A percentile compares a stretch with the other conserved stretches of the same genome.
These are phyloP conservation scores for Saccharomyces cerevisiae DNA, from an alignment of 805 yeast species.

Conservation along the genomic window DNA sequence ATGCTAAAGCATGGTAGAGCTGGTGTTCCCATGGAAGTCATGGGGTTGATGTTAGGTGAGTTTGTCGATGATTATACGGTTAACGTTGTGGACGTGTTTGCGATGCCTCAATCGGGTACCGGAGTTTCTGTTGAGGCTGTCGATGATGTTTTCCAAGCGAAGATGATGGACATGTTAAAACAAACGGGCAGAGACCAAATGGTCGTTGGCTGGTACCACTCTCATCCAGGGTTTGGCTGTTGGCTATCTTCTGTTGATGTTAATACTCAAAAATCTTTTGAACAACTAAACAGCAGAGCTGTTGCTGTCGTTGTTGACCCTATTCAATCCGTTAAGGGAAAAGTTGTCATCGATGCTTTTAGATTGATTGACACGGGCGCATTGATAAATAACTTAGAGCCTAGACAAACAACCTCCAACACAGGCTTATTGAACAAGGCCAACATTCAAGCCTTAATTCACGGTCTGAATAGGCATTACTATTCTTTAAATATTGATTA, in stretches of 20 bases:
- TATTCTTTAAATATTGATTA: conserved; percentile 93
- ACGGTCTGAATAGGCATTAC: conserved; percentile 93
- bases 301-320: conserved; percentile 99
- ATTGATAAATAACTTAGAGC: conserved; percentile 93
- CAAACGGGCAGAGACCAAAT: conserved; percentile 99
- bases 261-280: conserved; percentile 95
- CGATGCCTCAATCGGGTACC: conserved; percentile 98
- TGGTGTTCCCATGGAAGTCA: conserved; percentile 79
- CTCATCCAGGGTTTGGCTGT: conserved; percentile 99
- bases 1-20: conserved; percentile 97
- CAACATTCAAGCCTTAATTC: conserved; percentile 91
- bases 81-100: conserved; percentile 95
- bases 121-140: conserved; percentile 99
- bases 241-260: conserved; percentile 98
- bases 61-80: conserved; percentile 96
- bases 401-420: conserved; percentile 94
- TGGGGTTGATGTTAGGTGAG: conserved; percentile 98
- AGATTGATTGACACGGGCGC: conserved; percentile 83
- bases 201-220: conserved; percentile 99
- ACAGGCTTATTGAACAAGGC: conserved; percentile 94
- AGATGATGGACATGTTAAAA: conserved; percentile 98
- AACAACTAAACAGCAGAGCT: conserved; percentile 88
- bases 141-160: conserved; percentile 96
- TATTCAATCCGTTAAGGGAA: conserved; percentile 96
- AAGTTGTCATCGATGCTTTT: conserved; percentile 97